phyloP scores from a whole-genome alignment of 129 eudicot species.

The Pittosporum tobira region DNA sequence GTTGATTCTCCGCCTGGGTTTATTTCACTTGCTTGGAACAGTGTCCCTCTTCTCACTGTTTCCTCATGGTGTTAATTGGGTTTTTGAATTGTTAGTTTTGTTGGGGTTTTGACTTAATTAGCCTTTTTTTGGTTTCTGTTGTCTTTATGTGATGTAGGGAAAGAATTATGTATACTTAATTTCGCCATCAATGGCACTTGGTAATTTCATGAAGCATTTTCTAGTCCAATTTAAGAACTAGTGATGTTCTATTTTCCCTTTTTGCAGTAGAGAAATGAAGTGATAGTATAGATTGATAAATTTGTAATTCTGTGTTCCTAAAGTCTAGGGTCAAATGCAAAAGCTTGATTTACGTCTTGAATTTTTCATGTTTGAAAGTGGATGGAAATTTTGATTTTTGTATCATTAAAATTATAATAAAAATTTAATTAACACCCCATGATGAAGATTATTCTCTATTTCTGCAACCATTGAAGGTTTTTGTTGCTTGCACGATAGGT shows the following conservation, averaged over 20 bases:
- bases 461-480: not conserved
- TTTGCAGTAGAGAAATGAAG: not conserved
- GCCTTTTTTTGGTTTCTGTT: not conserved
- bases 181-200: not conserved
- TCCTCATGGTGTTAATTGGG: slow-evolving; percentile 78
- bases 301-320: not conserved
- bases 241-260: not conserved
- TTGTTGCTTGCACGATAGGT: slow-evolving; percentile 4
- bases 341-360: too few species aligned
- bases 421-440: too few species aligned
- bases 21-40: slow-evolving; percentile 84
- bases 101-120: not conserved
- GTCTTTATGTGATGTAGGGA: not conserved
- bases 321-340: too few species aligned
- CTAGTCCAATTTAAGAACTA: not conserved
- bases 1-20: slow-evolving; percentile 67
- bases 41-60: slow-evolving; percentile 69
- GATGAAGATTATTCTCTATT: not conserved
- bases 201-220: not conserved
- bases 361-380: not conserved
- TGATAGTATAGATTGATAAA: not conserved
- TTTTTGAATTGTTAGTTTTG: slow-evolving; percentile 3
- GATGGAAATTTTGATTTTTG: not conserved
- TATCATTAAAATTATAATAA: not conserved
- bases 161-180: not conserved